Evolutionary conservation across 768 basidiomycete genomes (phyloP).

Genomic region (Auricularia sp.): DNA sequence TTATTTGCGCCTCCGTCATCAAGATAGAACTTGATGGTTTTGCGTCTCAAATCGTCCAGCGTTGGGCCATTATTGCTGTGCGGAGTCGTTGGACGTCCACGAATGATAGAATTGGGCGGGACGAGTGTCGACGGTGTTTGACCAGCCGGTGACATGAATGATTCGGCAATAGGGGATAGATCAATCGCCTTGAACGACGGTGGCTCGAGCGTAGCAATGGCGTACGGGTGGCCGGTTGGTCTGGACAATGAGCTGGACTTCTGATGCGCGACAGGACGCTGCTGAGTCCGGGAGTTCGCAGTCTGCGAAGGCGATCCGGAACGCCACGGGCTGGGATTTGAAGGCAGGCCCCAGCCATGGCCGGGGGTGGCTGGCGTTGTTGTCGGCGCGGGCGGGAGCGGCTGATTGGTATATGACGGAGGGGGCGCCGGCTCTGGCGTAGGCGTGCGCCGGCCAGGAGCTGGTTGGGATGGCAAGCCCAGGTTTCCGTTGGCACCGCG

Average conservation of each 20-base stretch:
- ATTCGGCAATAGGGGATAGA: constrained; percentile 61
- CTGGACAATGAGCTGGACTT: constrained; percentile 4
- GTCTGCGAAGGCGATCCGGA: neutral
- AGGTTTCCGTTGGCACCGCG: neutral
- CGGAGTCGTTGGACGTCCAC: constrained; percentile 30
- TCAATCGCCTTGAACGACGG: constrained; percentile 3
- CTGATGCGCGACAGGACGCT: constrained; percentile 7
- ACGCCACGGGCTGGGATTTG: neutral
- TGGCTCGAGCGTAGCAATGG: constrained; percentile 22
- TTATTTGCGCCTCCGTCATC: constrained; percentile 68
- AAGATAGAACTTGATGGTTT: constrained; percentile 80
- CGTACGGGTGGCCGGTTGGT: neutral
- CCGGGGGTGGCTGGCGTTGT: constrained; percentile 32
- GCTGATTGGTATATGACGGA: constrained; percentile 26
- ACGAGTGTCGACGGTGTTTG: constrained; percentile 4
- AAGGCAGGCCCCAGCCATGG: constrained; percentile 27
- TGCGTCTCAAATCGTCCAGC: constrained; percentile 70
- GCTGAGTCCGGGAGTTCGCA: neutral
- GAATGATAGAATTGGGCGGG: constrained; percentile 27
- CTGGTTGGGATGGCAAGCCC: constrained; percentile 23
- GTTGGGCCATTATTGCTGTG: constrained; percentile 39
- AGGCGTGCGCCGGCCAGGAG: constrained; percentile 42
- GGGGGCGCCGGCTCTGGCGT: constrained; percentile 40
- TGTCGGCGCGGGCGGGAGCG: constrained; percentile 26
- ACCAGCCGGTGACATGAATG: constrained; percentile 29